A percentile compares a stretch with the other conserved stretches of the same genome.
Conservation (phyloP, 176 grass and related monocot species). For the Musa troglodytarum region DNA sequence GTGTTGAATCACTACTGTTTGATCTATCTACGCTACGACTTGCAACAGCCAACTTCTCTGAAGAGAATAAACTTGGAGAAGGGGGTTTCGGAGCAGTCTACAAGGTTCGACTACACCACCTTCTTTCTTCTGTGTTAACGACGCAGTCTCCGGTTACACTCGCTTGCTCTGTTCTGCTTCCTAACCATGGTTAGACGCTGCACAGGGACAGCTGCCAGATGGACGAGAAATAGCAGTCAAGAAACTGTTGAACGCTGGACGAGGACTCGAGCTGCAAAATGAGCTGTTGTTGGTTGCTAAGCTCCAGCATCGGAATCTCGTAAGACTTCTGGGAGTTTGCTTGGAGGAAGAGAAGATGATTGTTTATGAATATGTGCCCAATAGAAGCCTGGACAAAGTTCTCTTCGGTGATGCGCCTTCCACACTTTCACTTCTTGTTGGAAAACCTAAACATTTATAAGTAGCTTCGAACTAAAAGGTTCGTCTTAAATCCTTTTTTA, state of each 20-base stretch:
- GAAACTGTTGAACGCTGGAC: slow-evolving; percentile 6
- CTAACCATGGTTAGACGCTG: not conserved
- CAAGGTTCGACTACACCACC: slow-evolving; percentile 21
- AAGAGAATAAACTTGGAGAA: slow-evolving; percentile 53
- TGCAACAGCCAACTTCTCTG: slow-evolving; percentile 42
- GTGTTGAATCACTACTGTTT: slow-evolving; percentile 31
- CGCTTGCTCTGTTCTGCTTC: not conserved
- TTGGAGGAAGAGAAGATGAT: slow-evolving; percentile 24
- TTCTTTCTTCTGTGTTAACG: not conserved
- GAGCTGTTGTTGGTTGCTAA: slow-evolving; percentile 15
- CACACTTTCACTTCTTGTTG: not conserved
- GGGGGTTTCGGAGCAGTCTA: slow-evolving; percentile 62
- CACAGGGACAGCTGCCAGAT: slow-evolving; percentile 24
- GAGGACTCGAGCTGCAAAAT: slow-evolving; percentile 4
- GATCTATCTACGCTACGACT: slow-evolving; percentile 25
- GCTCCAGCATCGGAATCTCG: slow-evolving; percentile 30
- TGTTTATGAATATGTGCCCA: slow-evolving; percentile 61
- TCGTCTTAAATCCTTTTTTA: not conserved
- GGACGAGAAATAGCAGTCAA: slow-evolving; percentile 15
- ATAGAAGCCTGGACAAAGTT: slow-evolving; percentile 74
- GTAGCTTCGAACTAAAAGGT: no score
- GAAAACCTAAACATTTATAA: no score
- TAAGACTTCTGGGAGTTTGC: slow-evolving; percentile 26
- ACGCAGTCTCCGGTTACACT: not conserved
- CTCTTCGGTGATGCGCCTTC: slow-evolving; percentile 37